Evolutionary conservation across 805 yeast species (phyloP).

Genomic region (Geotrichum ghanense): DNA sequence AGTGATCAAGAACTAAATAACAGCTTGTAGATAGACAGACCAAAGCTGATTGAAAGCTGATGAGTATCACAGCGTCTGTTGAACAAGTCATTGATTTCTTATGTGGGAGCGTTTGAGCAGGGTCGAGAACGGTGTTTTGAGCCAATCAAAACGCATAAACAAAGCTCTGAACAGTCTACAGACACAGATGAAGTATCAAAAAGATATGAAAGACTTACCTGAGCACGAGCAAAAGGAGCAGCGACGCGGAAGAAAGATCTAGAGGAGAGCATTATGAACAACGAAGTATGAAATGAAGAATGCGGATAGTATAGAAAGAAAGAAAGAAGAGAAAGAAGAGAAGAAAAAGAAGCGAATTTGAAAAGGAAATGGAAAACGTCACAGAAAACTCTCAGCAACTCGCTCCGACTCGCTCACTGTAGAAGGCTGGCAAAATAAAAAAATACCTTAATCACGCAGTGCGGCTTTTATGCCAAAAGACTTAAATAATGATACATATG

Average conservation of each 20-base stretch:
- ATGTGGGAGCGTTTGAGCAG: too few relatives aligned
- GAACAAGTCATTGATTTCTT: too few relatives aligned
- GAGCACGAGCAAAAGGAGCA: constrained; percentile 2
- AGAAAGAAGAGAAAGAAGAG: background rate
- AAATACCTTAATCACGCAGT: too few relatives aligned
- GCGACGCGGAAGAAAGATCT: constrained; percentile 3
- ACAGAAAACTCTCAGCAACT: background rate
- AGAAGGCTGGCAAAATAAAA: too few relatives aligned
- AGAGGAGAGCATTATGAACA: background rate
- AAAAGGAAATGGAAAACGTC: background rate
- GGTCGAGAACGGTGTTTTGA: too few relatives aligned
- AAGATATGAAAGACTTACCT: background rate
- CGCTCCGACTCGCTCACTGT: too few relatives aligned
- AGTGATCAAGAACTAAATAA: background rate
- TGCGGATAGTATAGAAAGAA: background rate
- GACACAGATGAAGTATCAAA: background rate
- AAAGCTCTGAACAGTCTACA: background rate
- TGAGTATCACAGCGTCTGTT: too few relatives aligned
- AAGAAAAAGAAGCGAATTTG: background rate
- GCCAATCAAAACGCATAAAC: too few relatives aligned
- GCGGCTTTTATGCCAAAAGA: too few relatives aligned
- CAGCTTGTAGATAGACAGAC: too few relatives aligned
- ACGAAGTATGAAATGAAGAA: background rate
- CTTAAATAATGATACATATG: too few relatives aligned
- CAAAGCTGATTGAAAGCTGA: too few relatives aligned